Evolutionary conservation across 768 basidiomycete genomes (phyloP).

Genomic region (Gloeopeniophorella convolvens): DNA sequence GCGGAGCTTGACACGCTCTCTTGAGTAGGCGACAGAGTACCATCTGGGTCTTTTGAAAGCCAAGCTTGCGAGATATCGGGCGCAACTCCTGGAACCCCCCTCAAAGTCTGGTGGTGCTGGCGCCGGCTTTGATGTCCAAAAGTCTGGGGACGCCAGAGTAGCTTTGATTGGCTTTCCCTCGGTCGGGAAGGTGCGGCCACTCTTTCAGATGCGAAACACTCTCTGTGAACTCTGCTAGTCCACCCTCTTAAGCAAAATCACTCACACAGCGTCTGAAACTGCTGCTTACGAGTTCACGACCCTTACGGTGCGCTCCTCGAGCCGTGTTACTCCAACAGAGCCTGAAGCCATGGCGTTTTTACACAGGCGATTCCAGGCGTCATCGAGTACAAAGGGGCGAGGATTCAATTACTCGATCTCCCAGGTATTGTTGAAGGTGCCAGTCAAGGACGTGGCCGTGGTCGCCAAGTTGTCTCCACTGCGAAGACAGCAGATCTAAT

Average conservation of each 20-base stretch:
- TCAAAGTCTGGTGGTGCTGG: conserved; percentile 77
- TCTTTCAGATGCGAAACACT: conserved; percentile 1
- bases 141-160: conserved; percentile 83
- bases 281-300: conserved; percentile 97
- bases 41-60: conserved; percentile 92
- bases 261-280: conserved; percentile 80
- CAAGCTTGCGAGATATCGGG: conserved; percentile 90
- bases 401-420: conserved; percentile 91
- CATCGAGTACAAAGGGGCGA: conserved; percentile 88
- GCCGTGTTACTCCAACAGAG: not conserved
- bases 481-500: conserved; percentile 65
- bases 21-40: conserved; percentile 78
- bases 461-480: conserved; percentile 91
- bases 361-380: conserved; percentile 91
- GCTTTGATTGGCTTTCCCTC: conserved; percentile 95
- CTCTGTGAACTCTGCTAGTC: conserved; percentile 43
- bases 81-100: conserved; percentile 88
- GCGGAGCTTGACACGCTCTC: conserved; percentile 1
- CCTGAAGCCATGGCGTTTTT: not conserved
- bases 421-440: conserved; percentile 96
- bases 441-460: conserved; percentile 85
- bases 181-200: conserved; percentile 65
- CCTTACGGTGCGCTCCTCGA: conserved; percentile 50
- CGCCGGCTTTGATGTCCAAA: conserved; percentile 85
- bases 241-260: conserved; percentile 86